These are phyloP conservation scores for Annulohypoxylon moriforme DNA, from an alignment of 495 filamentous ascomycete genomes.

Conservation along the genomic window DNA sequence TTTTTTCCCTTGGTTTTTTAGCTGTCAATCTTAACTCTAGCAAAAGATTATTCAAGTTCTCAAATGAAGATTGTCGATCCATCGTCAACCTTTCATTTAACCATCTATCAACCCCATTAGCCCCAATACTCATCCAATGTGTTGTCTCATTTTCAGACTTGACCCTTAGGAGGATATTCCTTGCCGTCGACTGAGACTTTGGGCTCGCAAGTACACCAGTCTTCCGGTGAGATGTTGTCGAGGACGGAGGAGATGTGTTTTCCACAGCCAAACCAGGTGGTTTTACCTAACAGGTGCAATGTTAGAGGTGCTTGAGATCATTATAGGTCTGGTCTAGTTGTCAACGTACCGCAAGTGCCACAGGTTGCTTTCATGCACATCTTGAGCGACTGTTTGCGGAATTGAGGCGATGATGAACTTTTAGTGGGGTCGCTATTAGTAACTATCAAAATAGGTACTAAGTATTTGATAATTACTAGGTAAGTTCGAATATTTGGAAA, in stretches of 20 bases:
- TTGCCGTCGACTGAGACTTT: slow-evolving; percentile 70
- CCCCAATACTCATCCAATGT: neutral
- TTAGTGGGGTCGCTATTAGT: neutral
- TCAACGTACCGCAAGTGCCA: slow-evolving; percentile 43
- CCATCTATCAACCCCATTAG: neutral
- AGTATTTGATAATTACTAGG: neutral
- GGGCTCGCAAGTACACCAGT: slow-evolving; percentile 74
- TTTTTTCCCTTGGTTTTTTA: neutral
- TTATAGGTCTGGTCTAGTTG: neutral
- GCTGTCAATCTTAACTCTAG: neutral
- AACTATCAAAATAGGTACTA: neutral
- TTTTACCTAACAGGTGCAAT: slow-evolving; percentile 62
- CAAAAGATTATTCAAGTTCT: neutral
- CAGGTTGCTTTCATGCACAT: slow-evolving; percentile 51
- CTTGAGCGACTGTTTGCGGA: slow-evolving; percentile 27
- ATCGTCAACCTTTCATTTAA: no score
- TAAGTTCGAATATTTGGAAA: neutral
- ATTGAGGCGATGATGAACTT: neutral
- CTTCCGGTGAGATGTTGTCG: slow-evolving; percentile 66
- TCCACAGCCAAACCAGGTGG: slow-evolving; percentile 79
- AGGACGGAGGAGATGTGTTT: slow-evolving; percentile 74
- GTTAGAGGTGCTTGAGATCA: neutral
- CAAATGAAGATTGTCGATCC: no score
- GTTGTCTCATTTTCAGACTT: neutral
- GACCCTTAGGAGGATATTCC: slow-evolving; percentile 69